phyloP scores from a whole-genome alignment of 192 early-diverging fungal genomes.

The Backusella parvicylindrica region DNA sequence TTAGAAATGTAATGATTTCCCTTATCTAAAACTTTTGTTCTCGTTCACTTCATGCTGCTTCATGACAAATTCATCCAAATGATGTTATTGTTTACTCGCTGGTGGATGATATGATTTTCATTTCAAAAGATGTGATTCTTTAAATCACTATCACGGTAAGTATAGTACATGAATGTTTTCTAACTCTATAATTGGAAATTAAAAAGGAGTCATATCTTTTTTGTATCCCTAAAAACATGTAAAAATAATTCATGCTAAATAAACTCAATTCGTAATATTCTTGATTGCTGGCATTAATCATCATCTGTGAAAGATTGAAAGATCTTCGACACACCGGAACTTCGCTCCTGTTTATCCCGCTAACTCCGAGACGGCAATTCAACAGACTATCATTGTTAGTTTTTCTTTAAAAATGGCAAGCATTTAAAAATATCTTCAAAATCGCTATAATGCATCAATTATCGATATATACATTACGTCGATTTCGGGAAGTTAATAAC shows the following conservation, averaged over 20 bases:
- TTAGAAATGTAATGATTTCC: not conserved
- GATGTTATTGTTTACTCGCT: not conserved
- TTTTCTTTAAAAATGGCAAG: not conserved
- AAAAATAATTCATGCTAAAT: not conserved
- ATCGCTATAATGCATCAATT: not conserved
- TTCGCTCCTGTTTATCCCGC: not conserved
- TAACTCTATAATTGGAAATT: not conserved
- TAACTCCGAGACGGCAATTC: not conserved
- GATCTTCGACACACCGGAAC: not conserved
- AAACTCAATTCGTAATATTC: not conserved
- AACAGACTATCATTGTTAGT: not conserved
- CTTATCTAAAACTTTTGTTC: not conserved
- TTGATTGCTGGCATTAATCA: not conserved
- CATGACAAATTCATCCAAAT: not conserved
- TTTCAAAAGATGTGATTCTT: too few relatives aligned
- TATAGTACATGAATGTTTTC: not conserved
- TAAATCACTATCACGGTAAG: not conserved
- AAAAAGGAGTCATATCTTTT: not conserved
- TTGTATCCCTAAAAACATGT: not conserved
- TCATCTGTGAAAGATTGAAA: not conserved
- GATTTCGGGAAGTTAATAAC: not conserved
- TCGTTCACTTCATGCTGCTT: not conserved
- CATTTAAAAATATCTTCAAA: not conserved
- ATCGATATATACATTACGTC: not conserved
- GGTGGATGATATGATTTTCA: not conserved